A percentile compares a stretch with the other conserved stretches of the same genome.
These are phyloP conservation scores for Microglena sp. DNA, from an alignment of 139 green algal genomes.

Conservation along the genomic window DNA sequence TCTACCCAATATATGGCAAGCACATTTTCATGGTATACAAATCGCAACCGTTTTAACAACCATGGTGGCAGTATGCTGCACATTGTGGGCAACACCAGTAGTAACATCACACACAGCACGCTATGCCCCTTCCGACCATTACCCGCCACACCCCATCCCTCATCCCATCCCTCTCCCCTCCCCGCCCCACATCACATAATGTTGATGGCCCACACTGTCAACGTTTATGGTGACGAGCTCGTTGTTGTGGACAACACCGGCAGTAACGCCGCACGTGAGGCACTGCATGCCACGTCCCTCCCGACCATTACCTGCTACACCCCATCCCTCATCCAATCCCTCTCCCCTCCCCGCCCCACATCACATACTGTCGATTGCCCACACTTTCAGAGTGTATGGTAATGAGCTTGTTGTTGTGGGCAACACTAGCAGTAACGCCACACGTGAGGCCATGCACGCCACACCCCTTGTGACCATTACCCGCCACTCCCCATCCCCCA, in stretches of 20 bases:
- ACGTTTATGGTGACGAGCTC: constrained; percentile 57
- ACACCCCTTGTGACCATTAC: too few species aligned
- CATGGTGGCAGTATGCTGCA: constrained; percentile 49
- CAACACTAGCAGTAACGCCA: constrained; percentile 97
- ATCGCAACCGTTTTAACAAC: too few species aligned
- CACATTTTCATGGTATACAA: too few species aligned
- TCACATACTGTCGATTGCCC: constrained; percentile 98
- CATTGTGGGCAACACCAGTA: constrained; percentile 97
- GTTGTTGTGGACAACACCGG: constrained; percentile 96
- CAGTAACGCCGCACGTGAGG: constrained; percentile 89
- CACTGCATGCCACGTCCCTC: constrained; percentile 88
- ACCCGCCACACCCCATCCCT: too few species aligned
- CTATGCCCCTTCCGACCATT: constrained; percentile 94
- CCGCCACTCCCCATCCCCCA: too few species aligned
- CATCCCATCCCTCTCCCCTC: too few species aligned
- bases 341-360: too few species aligned
- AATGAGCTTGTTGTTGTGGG: constrained; percentile 78
- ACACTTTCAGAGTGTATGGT: constrained; percentile 82
- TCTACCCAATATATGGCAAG: too few species aligned
- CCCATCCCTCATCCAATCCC: too few species aligned
- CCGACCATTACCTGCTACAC: too few species aligned
- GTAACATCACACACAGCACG: constrained; percentile 90
- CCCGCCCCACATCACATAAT: constrained; percentile 99
- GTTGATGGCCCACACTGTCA: constrained; percentile 94
- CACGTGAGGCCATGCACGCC: constrained; percentile 89